A percentile compares a stretch with the other conserved stretches of the same genome.
Evolutionary conservation across 345 rosid genomes (phyloP).

Genomic region (Eucalyptus erythrocorys): DNA sequence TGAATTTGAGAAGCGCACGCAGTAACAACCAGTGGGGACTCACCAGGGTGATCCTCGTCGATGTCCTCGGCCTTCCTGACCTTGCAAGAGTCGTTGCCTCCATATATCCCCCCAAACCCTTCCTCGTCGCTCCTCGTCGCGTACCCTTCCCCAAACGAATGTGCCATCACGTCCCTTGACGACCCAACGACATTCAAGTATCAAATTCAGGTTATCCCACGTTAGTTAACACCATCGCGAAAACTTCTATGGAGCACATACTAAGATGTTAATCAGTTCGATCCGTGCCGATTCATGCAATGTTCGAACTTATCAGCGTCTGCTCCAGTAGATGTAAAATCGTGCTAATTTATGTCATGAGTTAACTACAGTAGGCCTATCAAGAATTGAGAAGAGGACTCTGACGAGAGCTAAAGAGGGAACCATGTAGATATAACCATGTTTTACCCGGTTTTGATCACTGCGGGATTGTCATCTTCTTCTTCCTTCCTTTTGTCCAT

Average conservation of each 20-base stretch:
- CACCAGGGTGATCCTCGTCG: slow-evolving; percentile 59
- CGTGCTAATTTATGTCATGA: not conserved
- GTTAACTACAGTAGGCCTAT: too few species aligned
- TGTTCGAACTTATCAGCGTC: not conserved
- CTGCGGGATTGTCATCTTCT: not conserved
- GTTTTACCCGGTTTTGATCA: not conserved
- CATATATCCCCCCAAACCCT: slow-evolving; percentile 69
- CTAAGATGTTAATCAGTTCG: not conserved
- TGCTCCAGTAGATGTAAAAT: not conserved
- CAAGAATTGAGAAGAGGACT: too few species aligned
- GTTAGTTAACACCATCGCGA: accelerated
- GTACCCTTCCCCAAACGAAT: slow-evolving; percentile 74
- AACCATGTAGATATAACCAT: not conserved
- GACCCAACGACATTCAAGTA: not conserved
- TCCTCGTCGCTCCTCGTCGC: slow-evolving; percentile 71
- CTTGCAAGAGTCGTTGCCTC: slow-evolving; percentile 32
- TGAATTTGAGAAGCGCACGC: accelerated
- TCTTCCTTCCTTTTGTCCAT: not conserved
- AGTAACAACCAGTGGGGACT: not conserved
- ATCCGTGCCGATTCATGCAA: not conserved
- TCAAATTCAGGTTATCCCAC: not conserved
- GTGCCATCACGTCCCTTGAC: slow-evolving; percentile 54
- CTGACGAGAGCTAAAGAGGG: not conserved
- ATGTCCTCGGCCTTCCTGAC: slow-evolving; percentile 5
- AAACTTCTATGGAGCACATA: not conserved